phyloP scores from a whole-genome alignment of 2,329 filamentous ascomycete species.

The Meredithiella fracta region DNA sequence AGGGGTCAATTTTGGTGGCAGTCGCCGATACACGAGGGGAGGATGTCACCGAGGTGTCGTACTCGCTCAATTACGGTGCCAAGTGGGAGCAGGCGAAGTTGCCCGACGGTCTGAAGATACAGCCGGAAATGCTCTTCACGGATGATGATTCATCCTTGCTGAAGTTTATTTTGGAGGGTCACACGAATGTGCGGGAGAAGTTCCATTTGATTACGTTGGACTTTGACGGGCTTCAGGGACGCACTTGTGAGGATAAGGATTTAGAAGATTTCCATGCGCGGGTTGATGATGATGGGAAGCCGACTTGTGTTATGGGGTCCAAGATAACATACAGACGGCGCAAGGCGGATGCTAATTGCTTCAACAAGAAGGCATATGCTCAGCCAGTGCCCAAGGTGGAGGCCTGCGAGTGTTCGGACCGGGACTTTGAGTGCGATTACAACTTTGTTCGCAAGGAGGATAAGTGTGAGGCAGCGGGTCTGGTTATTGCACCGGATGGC shows the following conservation, averaged over 20 bases:
- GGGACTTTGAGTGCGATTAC: constrained; percentile 93
- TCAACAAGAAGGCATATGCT: constrained; percentile 72
- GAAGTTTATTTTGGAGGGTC: constrained; percentile 70
- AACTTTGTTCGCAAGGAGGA: constrained; percentile 62
- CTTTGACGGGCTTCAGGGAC: constrained; percentile 65
- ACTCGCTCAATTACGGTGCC: constrained; percentile 80
- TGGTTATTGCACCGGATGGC: constrained; percentile 50
- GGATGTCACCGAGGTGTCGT: constrained; percentile 42
- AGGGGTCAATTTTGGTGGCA: constrained; percentile 76
- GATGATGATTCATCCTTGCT: constrained; percentile 83
- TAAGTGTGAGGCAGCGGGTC: constrained; percentile 49
- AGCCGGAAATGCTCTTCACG: constrained; percentile 62
- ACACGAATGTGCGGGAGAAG: constrained; percentile 31
- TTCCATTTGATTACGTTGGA: constrained; percentile 61
- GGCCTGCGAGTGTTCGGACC: constrained; percentile 62
- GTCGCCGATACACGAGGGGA: constrained; percentile 55
- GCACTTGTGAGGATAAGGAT: constrained; percentile 59
- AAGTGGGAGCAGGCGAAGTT: constrained; percentile 62
- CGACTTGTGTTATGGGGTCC: constrained; percentile 90
- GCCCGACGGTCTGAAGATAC: constrained; percentile 48
- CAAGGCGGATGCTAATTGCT: constrained; percentile 78
- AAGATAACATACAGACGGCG: constrained; percentile 73
- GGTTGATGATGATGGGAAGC: constrained; percentile 59
- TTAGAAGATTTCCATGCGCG: constrained; percentile 84
- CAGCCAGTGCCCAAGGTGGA: constrained; percentile 55